Evolutionary conservation across 768 basidiomycete genomes (phyloP).

Genomic region (Mycena metata): DNA sequence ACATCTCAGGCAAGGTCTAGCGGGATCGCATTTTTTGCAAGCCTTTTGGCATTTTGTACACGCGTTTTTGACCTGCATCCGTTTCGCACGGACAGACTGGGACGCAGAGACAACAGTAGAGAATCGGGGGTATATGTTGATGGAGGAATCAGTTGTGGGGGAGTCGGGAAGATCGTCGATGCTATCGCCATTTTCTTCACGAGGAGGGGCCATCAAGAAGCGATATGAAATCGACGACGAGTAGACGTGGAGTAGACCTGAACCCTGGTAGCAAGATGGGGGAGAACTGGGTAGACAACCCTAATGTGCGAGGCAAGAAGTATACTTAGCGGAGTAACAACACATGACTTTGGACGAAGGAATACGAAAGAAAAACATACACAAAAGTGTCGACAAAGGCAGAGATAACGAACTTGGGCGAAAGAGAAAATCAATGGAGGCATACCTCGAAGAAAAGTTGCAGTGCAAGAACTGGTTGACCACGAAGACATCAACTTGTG

Average conservation of each 20-base stretch:
- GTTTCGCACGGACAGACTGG: constrained; percentile 57
- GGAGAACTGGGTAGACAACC: constrained; percentile 1
- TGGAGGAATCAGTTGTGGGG: constrained; percentile 42
- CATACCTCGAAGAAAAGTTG: too few species aligned
- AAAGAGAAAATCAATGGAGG: neutral
- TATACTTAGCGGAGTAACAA: constrained; percentile 32
- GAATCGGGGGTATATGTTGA: constrained; percentile 64
- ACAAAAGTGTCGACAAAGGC: constrained; percentile 10
- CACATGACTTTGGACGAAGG: constrained; percentile 23
- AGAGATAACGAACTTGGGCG: neutral
- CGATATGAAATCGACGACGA: constrained; percentile 22
- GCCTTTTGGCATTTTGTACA: constrained; percentile 93
- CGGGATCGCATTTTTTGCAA: constrained; percentile 91
- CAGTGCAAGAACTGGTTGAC: too few species aligned
- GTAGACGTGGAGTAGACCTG: neutral
- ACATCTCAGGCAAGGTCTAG: constrained; percentile 92
- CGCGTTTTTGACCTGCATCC: constrained; percentile 91
- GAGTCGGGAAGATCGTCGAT: constrained; percentile 50
- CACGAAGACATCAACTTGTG: too few species aligned
- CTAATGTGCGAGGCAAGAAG: constrained; percentile 20
- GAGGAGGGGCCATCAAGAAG: constrained; percentile 50
- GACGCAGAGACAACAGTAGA: constrained; percentile 64
- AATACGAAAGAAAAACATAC: constrained; percentile 23
- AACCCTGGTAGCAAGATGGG: neutral
- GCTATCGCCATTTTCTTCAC: constrained; percentile 49